A percentile compares a stretch with the other conserved stretches of the same genome.
Evolutionary conservation across 495 filamentous ascomycete genomes (phyloP).

Genomic region (Xylaria palmicola): DNA sequence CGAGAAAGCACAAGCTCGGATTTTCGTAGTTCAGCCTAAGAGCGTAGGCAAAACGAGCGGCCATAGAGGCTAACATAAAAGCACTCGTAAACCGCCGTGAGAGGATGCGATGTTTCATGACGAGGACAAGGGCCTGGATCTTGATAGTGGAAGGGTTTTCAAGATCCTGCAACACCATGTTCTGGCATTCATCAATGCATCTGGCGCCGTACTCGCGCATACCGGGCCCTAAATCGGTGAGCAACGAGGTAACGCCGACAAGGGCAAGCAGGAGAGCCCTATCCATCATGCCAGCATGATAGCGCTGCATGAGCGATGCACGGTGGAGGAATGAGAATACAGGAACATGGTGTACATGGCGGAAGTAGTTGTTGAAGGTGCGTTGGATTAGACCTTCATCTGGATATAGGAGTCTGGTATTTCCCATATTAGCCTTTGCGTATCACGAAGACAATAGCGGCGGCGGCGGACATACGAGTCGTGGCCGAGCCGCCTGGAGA

Average conservation of each 20-base stretch:
- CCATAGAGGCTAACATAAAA: slow-evolving; percentile 48
- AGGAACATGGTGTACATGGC: slow-evolving; percentile 50
- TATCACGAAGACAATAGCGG: not conserved
- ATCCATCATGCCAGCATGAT: slow-evolving; percentile 49
- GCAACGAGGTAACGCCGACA: slow-evolving; percentile 46
- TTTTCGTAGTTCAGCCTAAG: slow-evolving; percentile 51
- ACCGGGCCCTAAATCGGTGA: slow-evolving; percentile 44
- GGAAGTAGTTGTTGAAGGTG: slow-evolving; percentile 50
- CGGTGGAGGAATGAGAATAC: slow-evolving; percentile 52
- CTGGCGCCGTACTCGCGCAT: slow-evolving; percentile 43
- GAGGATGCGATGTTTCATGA: slow-evolving; percentile 49
- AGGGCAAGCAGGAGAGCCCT: slow-evolving; percentile 46
- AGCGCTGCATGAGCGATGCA: slow-evolving; percentile 51
- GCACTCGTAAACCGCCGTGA: slow-evolving; percentile 45
- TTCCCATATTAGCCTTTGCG: slow-evolving; percentile 20
- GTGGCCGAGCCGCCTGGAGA: slow-evolving; percentile 13
- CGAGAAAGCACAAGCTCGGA: slow-evolving; percentile 47
- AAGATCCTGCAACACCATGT: slow-evolving; percentile 41
- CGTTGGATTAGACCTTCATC: slow-evolving; percentile 41
- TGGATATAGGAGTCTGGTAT: slow-evolving; percentile 29
- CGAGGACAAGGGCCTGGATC: slow-evolving; percentile 48
- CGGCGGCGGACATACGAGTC: slow-evolving; percentile 26
- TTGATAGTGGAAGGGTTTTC: slow-evolving; percentile 48
- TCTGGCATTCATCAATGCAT: slow-evolving; percentile 48
- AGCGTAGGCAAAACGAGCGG: slow-evolving; percentile 47